Evolutionary conservation across 805 yeast species (phyloP), one percentile per base, ranked within the genome.

Genomic region (Komagataella mondaviorum): DNA sequence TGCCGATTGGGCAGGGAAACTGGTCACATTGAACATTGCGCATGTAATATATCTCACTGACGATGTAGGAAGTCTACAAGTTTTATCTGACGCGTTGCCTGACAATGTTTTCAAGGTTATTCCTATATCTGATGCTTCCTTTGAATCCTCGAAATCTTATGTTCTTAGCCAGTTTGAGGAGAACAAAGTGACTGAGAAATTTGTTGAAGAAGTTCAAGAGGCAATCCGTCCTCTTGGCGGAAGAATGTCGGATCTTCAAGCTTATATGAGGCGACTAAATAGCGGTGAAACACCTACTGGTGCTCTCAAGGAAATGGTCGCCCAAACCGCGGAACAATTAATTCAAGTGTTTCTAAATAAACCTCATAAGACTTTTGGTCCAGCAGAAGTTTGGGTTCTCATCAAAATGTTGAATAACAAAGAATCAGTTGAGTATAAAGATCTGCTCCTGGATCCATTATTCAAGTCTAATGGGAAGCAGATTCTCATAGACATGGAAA

Each of bases 211-310:
- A 7, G 71, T 89, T 22, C 82, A 78, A 22, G 65, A 68, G 4
- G 75, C 82, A 36, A 67, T 90, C 39, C 78, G 70, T 23, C 95
- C 96, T 10, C 67, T 93, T 23, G 99, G 99, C 18, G 99, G 99
- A 45, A 80, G 99, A 55, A 85, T 91, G 90, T 73, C 89, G 47
- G 99, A 93, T 64, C 71, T 93, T 50, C 96, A 93, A 65, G 83
- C 91, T 24, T 89, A 88, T 66, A 85, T 85, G 1, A 77, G 98
- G 62, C 83, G 98, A 50, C 77, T 93, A 16, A 81, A 81, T 58
- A 80, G 91, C 1, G 99, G 99, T 6, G 99, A 93, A 62, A 63
- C 77, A 6, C 95, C 96, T 2, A 59, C 68, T 7, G 84, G 76
- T 50, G 97, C 98, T 0, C 68, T 88, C 47, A 66, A 74, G 2